Base-by-base conservation (phyloP, 768 basidiomycete species). In the Suillus spraguei region DNA sequence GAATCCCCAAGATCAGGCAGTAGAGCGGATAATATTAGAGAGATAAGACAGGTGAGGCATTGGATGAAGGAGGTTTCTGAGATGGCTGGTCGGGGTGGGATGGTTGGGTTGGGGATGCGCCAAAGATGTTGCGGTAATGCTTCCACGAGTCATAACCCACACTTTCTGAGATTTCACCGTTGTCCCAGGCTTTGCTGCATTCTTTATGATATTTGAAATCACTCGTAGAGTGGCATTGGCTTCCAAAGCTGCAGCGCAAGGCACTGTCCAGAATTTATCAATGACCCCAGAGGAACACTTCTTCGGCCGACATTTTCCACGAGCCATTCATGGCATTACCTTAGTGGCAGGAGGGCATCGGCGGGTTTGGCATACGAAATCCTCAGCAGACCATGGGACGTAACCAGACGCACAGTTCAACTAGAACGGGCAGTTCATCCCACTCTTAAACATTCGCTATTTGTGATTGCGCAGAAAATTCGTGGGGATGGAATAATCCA, bases 81-180 rank as follows among this genome's bases (percentile, higher is more conserved):
- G 62, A 91, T 91, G 89, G 90, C 90, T 14, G 91, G 91, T 24
- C 83, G 87, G 20, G 92, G 11, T 94, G 92, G 92, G 76, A 84
- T 68, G 92, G 92, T 1, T 90, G 90, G 82, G 83, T 3, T 94
- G 88, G 87, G 89, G 89, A n/a, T 82, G 80, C 33, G 87, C 83
- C 8, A 94, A 94, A 71, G 92, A 94, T 71, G 76, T 86, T 86
- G 83, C 70, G 91, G 91, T 91, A 66, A 66, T 81, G 63, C 36
- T 38, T 49, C 50, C 46, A 28, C 52, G 13, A 39, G 60, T 33
- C 46, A 22, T 20, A 35, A 36, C 47, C 28, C 33, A 41, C 63
- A 35, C 49, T 32, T 54, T 42, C 59, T 58, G 46, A 47, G 41
- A 39, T 46, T 64, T 59, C 71, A 61, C 60, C 10, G 17, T 16